Percentiles rank a stretch among this genome's conserved stretches.
Conservation (phyloP, 495 filamentous ascomycete species). For the Penicillium coprophilum region DNA sequence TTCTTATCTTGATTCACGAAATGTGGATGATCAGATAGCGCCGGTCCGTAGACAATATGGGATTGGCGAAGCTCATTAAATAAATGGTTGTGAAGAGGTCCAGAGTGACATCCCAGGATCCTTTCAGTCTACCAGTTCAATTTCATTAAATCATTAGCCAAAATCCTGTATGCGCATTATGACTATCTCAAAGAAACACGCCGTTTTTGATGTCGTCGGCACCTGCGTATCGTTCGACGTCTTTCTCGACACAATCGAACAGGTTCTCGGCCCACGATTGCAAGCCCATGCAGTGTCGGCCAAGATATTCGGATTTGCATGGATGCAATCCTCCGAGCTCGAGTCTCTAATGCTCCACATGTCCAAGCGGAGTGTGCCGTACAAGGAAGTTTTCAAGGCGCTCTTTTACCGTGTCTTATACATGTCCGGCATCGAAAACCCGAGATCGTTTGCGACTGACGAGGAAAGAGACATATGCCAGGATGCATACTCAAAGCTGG, state of each 20-base stretch:
- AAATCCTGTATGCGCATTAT: background rate
- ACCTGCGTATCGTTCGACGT: slow-evolving; percentile 43
- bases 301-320: slow-evolving; percentile 39
- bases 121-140: background rate
- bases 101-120: background rate
- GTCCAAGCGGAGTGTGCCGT: slow-evolving; percentile 38
- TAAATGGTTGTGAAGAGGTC: background rate
- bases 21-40: background rate
- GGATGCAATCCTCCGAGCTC: slow-evolving; percentile 43
- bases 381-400: slow-evolving; percentile 32
- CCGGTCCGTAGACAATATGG: background rate
- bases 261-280: slow-evolving; percentile 29
- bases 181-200: slow-evolving; percentile 26
- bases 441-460: slow-evolving; percentile 38
- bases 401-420: slow-evolving; percentile 43
- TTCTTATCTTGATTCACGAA: background rate
- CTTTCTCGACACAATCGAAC: slow-evolving; percentile 34
- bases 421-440: slow-evolving; percentile 37
- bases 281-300: slow-evolving; percentile 33
- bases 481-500: slow-evolving; percentile 32
- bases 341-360: slow-evolving; percentile 46
- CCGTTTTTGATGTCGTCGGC: slow-evolving; percentile 49
- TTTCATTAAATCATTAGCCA: background rate
- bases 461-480: slow-evolving; percentile 32
- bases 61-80: background rate